phyloP scores from a whole-genome alignment of 352 stramenopile genomes.

The Elongisporangium prolatum region DNA sequence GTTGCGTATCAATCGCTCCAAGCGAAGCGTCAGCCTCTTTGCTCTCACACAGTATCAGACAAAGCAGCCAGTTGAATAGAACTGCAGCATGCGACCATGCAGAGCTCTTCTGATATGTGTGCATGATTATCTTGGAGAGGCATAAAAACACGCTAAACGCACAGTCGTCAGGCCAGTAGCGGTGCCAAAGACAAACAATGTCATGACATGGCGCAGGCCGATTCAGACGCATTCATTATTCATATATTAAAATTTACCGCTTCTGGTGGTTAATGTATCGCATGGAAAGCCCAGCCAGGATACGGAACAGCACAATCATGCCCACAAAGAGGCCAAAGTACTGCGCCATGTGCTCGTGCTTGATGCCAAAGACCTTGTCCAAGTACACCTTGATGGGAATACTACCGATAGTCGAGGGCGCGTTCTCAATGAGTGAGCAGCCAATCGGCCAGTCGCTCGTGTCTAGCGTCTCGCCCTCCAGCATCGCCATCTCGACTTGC shows the following conservation, averaged over 20 bases:
- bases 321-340: constrained; percentile 26
- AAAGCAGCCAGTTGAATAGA: not conserved
- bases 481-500: constrained; percentile 17
- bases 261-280: constrained; percentile 43
- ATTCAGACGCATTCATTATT: not conserved
- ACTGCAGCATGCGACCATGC: not conserved
- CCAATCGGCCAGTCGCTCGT: constrained; percentile 16
- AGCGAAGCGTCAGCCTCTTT: too few relatives aligned
- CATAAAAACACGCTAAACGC: not conserved
- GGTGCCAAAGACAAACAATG: not conserved
- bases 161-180: not conserved
- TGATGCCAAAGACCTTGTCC: constrained; percentile 27
- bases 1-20: not conserved
- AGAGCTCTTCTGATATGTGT: not conserved
- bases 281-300: constrained; percentile 31
- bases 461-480: constrained; percentile 10
- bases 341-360: constrained; percentile 23
- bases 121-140: not conserved
- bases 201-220: not conserved
- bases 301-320: constrained; percentile 30
- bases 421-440: constrained; percentile 25
- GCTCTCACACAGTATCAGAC: too few relatives aligned
- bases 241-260: constrained; percentile 7
- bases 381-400: constrained; percentile 28
- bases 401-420: constrained; percentile 13